A percentile compares a stretch with the other conserved stretches of the same genome.
Conservation (phyloP, 2,329 filamentous ascomycete genomes). For the Madurella fahalii region DNA sequence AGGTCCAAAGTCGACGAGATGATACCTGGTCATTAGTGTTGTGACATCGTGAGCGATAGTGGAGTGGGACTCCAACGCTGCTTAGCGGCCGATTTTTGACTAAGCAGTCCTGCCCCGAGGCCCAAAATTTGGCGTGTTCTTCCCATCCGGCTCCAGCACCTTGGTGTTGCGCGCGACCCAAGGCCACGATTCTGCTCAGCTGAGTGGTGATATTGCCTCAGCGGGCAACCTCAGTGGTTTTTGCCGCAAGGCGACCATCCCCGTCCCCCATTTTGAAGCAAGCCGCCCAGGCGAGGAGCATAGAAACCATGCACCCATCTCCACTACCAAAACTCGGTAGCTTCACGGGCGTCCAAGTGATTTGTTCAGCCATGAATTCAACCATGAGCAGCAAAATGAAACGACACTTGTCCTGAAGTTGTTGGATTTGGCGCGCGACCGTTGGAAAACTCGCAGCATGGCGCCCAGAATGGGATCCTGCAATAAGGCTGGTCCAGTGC, state of each 20-base stretch:
- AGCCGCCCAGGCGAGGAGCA: background rate
- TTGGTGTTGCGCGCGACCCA: slow-evolving; percentile 13
- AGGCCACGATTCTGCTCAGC: background rate
- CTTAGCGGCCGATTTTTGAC: background rate
- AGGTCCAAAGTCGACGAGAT: background rate
- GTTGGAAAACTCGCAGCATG: background rate
- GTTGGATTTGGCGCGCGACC: background rate
- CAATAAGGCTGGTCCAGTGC: background rate
- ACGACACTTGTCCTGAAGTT: slow-evolving; percentile 8
- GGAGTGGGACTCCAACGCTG: slow-evolving; percentile 4
- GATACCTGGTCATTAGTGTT: background rate
- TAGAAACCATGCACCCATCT: background rate
- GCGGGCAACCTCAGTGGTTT: background rate
- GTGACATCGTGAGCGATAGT: background rate
- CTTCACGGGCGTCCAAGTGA: background rate
- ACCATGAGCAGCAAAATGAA: background rate
- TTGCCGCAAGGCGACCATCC: background rate
- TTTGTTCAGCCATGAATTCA: background rate
- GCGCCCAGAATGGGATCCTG: background rate
- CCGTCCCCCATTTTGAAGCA: background rate
- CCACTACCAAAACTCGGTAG: background rate
- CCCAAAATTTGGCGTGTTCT: slow-evolving; percentile 2
- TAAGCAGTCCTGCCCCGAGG: slow-evolving; percentile 7
- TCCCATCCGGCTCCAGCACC: slow-evolving; percentile 1
- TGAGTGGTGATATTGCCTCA: background rate